A percentile compares a stretch with the other conserved stretches of the same genome.
These are phyloP conservation scores for Collybia nuda DNA, from an alignment of 768 basidiomycete genomes.

Conservation along the genomic window DNA sequence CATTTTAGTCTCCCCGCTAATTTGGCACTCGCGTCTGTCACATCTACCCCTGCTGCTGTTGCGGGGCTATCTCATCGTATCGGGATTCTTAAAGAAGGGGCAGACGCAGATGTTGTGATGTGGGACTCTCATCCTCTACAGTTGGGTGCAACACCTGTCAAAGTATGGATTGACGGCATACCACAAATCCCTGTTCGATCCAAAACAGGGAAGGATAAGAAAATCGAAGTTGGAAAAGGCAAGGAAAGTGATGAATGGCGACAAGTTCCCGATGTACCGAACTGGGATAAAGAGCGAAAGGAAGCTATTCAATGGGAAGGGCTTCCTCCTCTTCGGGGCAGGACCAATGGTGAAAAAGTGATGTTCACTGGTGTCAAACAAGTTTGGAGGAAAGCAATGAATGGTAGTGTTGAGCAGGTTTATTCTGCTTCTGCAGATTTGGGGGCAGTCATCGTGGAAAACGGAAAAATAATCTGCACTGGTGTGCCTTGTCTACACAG, in stretches of 20 bases:
- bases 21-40: constrained; percentile 64
- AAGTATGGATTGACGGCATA: constrained; percentile 87
- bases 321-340: constrained; percentile 59
- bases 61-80: constrained; percentile 77
- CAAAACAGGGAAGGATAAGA: constrained; percentile 32
- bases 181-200: constrained; percentile 58
- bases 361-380: constrained; percentile 70
- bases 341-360: constrained; percentile 30
- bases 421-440: constrained; percentile 23
- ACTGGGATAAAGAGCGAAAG: constrained; percentile 64
- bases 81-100: constrained; percentile 58
- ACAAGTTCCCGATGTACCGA: constrained; percentile 51
- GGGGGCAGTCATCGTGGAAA: constrained; percentile 39
- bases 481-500: constrained; percentile 33
- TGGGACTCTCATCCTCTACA: constrained; percentile 78
- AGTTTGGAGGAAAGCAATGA: constrained; percentile 36
- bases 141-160: constrained; percentile 70
- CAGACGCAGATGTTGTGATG: constrained; percentile 70
- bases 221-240: constrained; percentile 43
- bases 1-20: constrained; percentile 61
- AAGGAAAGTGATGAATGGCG: constrained; percentile 44
- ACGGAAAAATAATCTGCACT: constrained; percentile 55
- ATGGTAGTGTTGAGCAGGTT: constrained; percentile 30
- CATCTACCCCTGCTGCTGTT: constrained; percentile 61
- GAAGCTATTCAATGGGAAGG: constrained; percentile 65